These are phyloP conservation scores for Kockiozyma suomiensis DNA, from an alignment of 805 yeast species.

Conservation along the genomic window DNA sequence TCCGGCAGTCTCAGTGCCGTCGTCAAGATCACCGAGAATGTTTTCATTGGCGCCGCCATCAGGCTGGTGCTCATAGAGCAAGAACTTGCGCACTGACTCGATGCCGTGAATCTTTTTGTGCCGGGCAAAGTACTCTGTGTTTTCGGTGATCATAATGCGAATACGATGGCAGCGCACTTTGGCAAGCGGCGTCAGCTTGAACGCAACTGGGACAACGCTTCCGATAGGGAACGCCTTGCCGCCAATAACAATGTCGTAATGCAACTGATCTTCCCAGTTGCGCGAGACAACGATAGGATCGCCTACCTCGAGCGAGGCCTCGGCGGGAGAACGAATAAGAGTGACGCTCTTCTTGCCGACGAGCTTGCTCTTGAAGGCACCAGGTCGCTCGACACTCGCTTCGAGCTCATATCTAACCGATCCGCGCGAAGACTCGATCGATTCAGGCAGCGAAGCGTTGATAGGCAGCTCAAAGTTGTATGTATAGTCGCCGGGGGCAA, in stretches of 20 bases:
- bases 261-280: constrained; percentile 82
- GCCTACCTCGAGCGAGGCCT: constrained; percentile 77
- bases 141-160: constrained; percentile 83
- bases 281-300: constrained; percentile 91
- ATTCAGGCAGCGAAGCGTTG: constrained; percentile 79
- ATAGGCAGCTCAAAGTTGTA: constrained; percentile 90
- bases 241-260: constrained; percentile 87
- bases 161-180: constrained; percentile 86
- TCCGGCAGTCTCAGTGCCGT: constrained; percentile 40
- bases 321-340: constrained; percentile 75
- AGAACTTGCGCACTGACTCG: constrained; percentile 82
- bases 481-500: constrained; percentile 86
- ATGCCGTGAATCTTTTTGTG: constrained; percentile 86
- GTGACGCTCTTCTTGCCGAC: constrained; percentile 63
- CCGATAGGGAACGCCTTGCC: constrained; percentile 86
- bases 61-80: constrained; percentile 80
- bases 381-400: constrained; percentile 71
- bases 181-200: constrained; percentile 81
- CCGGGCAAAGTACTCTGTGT: constrained; percentile 84
- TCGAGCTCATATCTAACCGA: constrained; percentile 69
- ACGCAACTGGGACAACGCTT: constrained; percentile 79
- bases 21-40: constrained; percentile 49
- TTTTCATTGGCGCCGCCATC: constrained; percentile 41
- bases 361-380: constrained; percentile 82
- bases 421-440: constrained; percentile 79